Evolutionary conservation across 1,284 basidiomycete species (phyloP).

Genomic region (Malassezia slooffiae): DNA sequence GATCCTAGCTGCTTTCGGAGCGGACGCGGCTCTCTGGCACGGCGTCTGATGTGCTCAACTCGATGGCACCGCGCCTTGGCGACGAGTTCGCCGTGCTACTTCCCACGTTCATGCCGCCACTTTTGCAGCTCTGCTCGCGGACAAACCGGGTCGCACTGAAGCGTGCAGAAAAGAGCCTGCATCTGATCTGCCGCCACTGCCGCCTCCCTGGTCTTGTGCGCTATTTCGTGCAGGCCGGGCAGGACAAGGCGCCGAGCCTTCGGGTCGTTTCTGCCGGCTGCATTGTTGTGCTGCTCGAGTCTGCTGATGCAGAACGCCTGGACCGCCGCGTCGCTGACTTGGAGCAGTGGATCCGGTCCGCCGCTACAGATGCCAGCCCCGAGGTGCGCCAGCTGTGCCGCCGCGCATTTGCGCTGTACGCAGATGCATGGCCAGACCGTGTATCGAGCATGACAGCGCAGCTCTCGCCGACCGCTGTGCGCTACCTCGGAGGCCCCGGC

Average conservation of each 20-base stretch:
- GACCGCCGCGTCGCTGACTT: constrained; percentile 40
- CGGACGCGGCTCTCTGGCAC: constrained; percentile 50
- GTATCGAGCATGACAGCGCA: constrained; percentile 42
- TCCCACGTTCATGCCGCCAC: constrained; percentile 48
- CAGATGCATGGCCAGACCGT: constrained; percentile 48
- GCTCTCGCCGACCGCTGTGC: constrained; percentile 4
- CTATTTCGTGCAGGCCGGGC: constrained; percentile 46
- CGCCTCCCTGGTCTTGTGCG: constrained; percentile 43
- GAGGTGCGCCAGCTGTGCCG: constrained; percentile 49
- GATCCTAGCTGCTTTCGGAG: constrained; percentile 50
- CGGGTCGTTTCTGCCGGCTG: constrained; percentile 19
- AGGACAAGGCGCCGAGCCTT: constrained; percentile 45
- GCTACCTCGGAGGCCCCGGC: no score
- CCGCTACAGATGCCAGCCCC: constrained; percentile 49
- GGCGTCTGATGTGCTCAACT: constrained; percentile 49
- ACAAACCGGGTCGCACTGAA: constrained; percentile 51
- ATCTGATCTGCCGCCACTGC: constrained; percentile 49
- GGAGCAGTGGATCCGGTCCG: constrained; percentile 48
- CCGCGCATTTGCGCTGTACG: constrained; percentile 48
- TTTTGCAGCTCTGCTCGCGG: constrained; percentile 49
- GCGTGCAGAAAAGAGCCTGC: constrained; percentile 49
- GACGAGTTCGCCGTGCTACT: constrained; percentile 48
- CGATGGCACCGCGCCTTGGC: constrained; percentile 49
- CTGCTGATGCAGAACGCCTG: constrained; percentile 37
- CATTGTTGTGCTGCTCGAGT: constrained; percentile 36